Evolutionary conservation across 768 basidiomycete species (phyloP), one percentile per base, ranked within the genome.

Genomic region (Agaricus subrufescens): DNA sequence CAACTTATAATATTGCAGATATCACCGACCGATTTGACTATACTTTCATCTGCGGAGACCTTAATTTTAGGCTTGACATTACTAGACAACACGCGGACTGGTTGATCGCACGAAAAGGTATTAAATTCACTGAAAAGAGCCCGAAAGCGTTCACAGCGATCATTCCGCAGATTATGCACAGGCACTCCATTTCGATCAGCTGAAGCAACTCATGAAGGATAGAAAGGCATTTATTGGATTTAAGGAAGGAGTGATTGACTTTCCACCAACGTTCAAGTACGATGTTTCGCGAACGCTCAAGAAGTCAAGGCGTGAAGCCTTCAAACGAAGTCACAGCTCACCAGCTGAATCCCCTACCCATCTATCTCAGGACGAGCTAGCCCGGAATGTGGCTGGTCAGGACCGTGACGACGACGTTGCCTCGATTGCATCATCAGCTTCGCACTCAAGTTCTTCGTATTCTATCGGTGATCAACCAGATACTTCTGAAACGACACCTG

Each of bases 251-350:
- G 71, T 76, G 0, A 97, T 97, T 58, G 67, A 86, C 62, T 98
- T 98, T 60, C 84, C 92, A 4, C 94, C 94, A 0, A 97, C 95
- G 0, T 98, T 95, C 80, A 97, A 97, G 64, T 94, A 93, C 65
- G 87, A 95, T 62, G 88, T 95, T 6, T 69, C 83, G 52, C 79
- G 81, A 26, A 78, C 80, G 2, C 66, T 78, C 19, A 87, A 83
- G 67, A 77, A 75, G 58, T 63, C 74, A 49, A 79, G 76, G 65
- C 73, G 74, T 27, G 70, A 65, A 38, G 50, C 58, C 37, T 70
- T 72, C 8, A 75, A 70, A 57, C 67, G 69, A 27, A 37, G 59
- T 3, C 56, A 47, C 26, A 26, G 60, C 56, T 39, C 57, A 42
- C 40, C 46, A 54, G 40, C 52, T 8, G 50, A 57, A 52, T 50